Conservation (phyloP, 2,329 filamentous ascomycete genomes). For the Periconia digitata region DNA sequence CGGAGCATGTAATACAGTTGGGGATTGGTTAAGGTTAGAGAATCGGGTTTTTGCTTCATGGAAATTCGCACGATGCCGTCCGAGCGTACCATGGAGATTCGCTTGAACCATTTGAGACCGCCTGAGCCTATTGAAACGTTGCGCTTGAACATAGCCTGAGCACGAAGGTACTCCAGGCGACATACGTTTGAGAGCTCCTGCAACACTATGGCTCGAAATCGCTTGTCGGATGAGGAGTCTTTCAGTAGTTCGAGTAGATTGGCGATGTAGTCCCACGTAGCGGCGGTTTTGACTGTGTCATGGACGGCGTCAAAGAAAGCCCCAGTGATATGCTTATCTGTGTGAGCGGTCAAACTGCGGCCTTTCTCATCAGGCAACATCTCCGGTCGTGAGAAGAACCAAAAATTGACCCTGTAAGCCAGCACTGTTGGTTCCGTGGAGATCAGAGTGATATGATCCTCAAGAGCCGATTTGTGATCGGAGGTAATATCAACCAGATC, state of each 20-base stretch:
- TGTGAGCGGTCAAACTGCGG: conserved; percentile 39
- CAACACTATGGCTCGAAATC: conserved; percentile 17
- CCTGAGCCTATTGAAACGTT: conserved; percentile 42
- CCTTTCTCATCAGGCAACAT: conserved; percentile 51
- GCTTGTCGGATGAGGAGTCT: conserved; percentile 24
- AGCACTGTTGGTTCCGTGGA: conserved; percentile 13
- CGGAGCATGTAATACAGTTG: conserved; percentile 50
- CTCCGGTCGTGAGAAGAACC: conserved; percentile 47
- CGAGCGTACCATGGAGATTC: conserved; percentile 41
- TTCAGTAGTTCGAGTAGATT: conserved; percentile 42
- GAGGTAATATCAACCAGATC: conserved; percentile 24
- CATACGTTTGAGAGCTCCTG: conserved; percentile 52
- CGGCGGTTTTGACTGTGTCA: conserved; percentile 35
- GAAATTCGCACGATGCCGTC: conserved; percentile 39
- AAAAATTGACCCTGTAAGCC: conserved; percentile 33
- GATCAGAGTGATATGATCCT: conserved; percentile 41
- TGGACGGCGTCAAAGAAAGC: conserved; percentile 49
- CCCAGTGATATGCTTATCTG: conserved; percentile 47
- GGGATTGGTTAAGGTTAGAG: conserved; percentile 37
- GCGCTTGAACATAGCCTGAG: conserved; percentile 46
- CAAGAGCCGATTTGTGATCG: conserved; percentile 15
- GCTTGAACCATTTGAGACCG: conserved; percentile 46
- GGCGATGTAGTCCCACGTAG: conserved; percentile 47
- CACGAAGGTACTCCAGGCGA: conserved; percentile 47
- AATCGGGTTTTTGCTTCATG: conserved; percentile 48